Evolutionary conservation across 2,329 filamentous ascomycete species (phyloP).

Genomic region (Fonsecaea monophora): DNA sequence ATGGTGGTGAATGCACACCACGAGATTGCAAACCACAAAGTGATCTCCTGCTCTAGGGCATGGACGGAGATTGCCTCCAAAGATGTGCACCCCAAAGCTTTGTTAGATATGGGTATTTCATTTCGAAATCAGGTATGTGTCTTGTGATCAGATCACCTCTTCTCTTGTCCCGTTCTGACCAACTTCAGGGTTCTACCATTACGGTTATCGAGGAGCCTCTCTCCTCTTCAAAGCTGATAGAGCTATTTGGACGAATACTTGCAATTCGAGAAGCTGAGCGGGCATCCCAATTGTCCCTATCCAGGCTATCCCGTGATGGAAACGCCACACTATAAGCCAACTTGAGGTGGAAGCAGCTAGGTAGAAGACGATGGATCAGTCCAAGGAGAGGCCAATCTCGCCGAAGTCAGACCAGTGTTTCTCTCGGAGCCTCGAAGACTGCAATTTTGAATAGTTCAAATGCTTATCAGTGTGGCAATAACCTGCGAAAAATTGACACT

Average conservation of each 20-base stretch:
- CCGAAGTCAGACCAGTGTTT: too few species aligned
- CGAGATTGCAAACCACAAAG: not conserved
- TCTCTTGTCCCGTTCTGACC: not conserved
- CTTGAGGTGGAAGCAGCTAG: too few species aligned
- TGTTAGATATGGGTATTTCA: not conserved
- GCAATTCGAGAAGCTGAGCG: not conserved
- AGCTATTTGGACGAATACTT: not conserved
- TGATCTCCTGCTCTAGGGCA: not conserved
- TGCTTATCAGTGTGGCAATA: too few species aligned
- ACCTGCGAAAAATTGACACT: too few species aligned
- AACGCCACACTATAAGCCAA: not conserved
- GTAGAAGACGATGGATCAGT: too few species aligned
- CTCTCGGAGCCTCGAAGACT: too few species aligned
- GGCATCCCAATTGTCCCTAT: not conserved
- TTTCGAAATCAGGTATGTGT: not conserved
- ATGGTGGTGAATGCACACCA: not conserved
- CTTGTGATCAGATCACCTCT: conserved; percentile 1
- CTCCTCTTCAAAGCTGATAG: not conserved
- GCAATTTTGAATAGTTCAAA: too few species aligned
- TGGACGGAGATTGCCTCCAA: not conserved
- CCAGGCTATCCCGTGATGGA: not conserved
- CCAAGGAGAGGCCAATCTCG: too few species aligned
- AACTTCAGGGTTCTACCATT: not conserved
- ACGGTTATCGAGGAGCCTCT: not conserved
- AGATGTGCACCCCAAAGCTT: not conserved